Conservation (phyloP, 306 rosid genomes). For the Castanea mollissima region DNA sequence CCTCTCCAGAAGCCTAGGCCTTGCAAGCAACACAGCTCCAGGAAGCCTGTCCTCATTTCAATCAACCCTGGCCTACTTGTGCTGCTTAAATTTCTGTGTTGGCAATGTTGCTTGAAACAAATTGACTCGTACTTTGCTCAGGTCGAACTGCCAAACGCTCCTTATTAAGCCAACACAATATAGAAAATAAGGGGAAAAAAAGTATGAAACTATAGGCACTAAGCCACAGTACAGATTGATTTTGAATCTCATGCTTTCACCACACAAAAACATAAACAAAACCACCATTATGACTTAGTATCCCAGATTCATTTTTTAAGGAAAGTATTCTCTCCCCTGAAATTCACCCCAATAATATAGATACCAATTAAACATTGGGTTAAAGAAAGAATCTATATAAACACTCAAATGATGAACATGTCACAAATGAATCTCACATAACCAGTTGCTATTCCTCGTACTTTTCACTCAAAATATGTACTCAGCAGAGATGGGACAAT, state of each 20-base stretch:
- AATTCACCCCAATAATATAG: too few relatives aligned
- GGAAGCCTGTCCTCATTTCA: slow-evolving; percentile 58
- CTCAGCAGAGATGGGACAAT: too few relatives aligned
- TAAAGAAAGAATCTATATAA: too few relatives aligned
- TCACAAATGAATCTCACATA: too few relatives aligned
- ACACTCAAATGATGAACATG: too few relatives aligned
- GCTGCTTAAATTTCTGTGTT: slow-evolving; percentile 36
- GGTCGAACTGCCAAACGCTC: slow-evolving; percentile 41
- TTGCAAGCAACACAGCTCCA: slow-evolving; percentile 70
- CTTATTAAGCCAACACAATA: slow-evolving; percentile 29
- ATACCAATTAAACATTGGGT: too few relatives aligned
- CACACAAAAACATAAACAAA: not conserved
- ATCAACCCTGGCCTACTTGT: slow-evolving; percentile 27
- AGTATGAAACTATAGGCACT: not conserved
- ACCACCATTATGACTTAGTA: not conserved
- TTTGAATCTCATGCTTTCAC: not conserved
- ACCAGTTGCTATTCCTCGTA: too few relatives aligned
- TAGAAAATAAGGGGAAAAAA: not conserved
- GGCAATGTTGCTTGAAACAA: slow-evolving; percentile 24
- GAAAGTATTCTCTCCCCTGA: not conserved
- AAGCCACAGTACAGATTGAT: not conserved
- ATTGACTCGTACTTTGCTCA: slow-evolving; percentile 32
- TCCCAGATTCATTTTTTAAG: not conserved
- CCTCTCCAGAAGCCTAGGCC: slow-evolving; percentile 1
- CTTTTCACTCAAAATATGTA: too few relatives aligned